phyloP scores from a whole-genome alignment of 2,329 filamentous ascomycete species.

The Emericellopsis cladophorae region DNA sequence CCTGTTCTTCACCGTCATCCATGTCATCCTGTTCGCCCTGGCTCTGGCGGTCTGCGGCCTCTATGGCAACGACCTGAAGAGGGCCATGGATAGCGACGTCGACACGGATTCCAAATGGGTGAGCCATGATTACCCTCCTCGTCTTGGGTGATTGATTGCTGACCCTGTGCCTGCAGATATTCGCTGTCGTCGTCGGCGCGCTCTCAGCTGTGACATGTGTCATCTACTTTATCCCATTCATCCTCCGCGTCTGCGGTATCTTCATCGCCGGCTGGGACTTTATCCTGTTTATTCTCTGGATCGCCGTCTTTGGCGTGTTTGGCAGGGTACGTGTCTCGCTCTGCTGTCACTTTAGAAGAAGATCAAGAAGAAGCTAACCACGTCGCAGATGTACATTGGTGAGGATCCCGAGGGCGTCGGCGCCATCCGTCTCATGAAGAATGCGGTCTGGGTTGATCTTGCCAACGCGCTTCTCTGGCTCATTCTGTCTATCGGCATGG shows the following conservation, averaged over 20 bases:
- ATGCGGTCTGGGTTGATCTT: conserved; percentile 75
- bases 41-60: conserved; percentile 67
- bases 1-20: conserved; percentile 47
- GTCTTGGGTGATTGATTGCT: background rate
- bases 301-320: conserved; percentile 73
- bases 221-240: conserved; percentile 52
- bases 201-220: conserved; percentile 52
- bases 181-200: conserved; percentile 57
- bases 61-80: conserved; percentile 57
- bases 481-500: conserved; percentile 41
- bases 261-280: conserved; percentile 55
- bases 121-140: conserved; percentile 10
- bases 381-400: conserved; percentile 52
- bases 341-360: background rate
- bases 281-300: conserved; percentile 66
- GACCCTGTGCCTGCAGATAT: conserved; percentile 35
- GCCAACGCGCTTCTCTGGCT: conserved; percentile 67
- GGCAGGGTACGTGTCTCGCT: conserved; percentile 37
- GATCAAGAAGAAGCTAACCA: background rate
- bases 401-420: conserved; percentile 50
- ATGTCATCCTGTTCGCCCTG: conserved; percentile 65
- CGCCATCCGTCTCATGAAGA: conserved; percentile 66
- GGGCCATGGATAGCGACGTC: conserved; percentile 30
- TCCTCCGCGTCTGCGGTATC: conserved; percentile 33
- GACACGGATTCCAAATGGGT: conserved; percentile 60